Base-by-base conservation (phyloP, 768 basidiomycete genomes). In the Suillus subalutaceus region DNA sequence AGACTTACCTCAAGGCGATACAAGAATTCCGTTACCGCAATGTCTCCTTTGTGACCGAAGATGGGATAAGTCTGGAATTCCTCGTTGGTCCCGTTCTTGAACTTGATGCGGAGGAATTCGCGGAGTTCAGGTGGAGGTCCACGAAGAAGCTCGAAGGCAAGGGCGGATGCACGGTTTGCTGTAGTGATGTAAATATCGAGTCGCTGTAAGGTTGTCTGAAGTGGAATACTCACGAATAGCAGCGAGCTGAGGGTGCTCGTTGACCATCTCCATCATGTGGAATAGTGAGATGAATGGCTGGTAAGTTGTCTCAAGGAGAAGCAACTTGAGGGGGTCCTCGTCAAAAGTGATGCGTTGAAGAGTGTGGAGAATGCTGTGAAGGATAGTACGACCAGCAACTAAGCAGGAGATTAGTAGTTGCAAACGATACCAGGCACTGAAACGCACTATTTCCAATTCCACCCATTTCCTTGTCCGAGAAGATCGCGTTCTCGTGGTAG, bases 231-330 rank as follows among this genome's bases (percentile, higher is more conserved):
- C 69, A 92, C 90, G 89, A 67, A 92, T 85, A 35, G 84, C 90
- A 65, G 77, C 75, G 67, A 88, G 73, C 66, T 87, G 83, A 5
- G 89, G 88, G 65, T 85, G 78, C 23, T 80, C 76, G 52, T 82
- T 76, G 65, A 80, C 71, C 63, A 89, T 80, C 43, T 87, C 88
- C 46, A 91, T 84, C 79, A 91, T 87, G 71, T 87, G 86, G 84
- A 96, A 90, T 73, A 95, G 83, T 10, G 92, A 93, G 72, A 94
- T 87, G 84, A 95, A 92, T 6, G 93, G 89, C 77, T 94, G 93
- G 80, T 94, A 95, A 65, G 91, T 91, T 10, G 89, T 88, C 79
- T 90, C 87, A 68, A 92, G 82, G 67, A 94, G 79, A 75, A 90
- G 81, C 75, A 96, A 82, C 71, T 91, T 89, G 62, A 95, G 85